Evolutionary conservation across 805 yeast genomes (phyloP), one percentile per base, ranked within the genome.

Genomic region (Metschnikowia kofuensis): DNA sequence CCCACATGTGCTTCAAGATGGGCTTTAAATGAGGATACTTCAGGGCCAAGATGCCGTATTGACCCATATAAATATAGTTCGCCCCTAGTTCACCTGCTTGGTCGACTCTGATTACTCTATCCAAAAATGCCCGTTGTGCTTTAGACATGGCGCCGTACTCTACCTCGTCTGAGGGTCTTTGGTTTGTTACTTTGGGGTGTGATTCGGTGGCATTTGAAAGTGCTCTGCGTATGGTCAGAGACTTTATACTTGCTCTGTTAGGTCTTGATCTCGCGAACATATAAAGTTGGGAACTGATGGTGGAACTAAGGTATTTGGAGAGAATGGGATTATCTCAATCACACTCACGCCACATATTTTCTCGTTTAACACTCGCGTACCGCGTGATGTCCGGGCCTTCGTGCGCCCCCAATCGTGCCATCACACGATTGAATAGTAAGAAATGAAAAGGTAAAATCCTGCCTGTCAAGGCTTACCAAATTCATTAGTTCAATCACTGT

Each of bases 21-120:
- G 95, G 92, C 59, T 83, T 88, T 49, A 92, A 71, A 49, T 83
- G 81, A 1, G 96, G 96, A 56, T 78, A 77, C 49, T 82, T 84
- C 46, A 75, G 77, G 11, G 87, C 80, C 44, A 94, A 72, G 2
- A 90, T 90, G 36, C 79, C 72, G 58, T 85, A 87, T 67, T 94
- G 99, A 8, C 98, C 99, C 51, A 84, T 83, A 66, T 94, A 94
- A 44, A 94, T 94, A 57, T 87, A 84, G 65, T 94, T 84, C 1
- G 99, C 99, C 2, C 97, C 99, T 11, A 94, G 78, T 65, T 94
- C 99, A 37, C 99, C 99, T 1, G 99, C 97, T 68, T 94, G 99
- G 64, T 94, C 97, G 7, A 94, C 99, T 44, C 99, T 76, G 36
- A 94, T 80, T 0, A 82, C 83, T 45, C 92, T 68, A 47, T 87